phyloP scores from a whole-genome alignment of 345 rosid genomes.

The Eucalyptus cladocalyx region DNA sequence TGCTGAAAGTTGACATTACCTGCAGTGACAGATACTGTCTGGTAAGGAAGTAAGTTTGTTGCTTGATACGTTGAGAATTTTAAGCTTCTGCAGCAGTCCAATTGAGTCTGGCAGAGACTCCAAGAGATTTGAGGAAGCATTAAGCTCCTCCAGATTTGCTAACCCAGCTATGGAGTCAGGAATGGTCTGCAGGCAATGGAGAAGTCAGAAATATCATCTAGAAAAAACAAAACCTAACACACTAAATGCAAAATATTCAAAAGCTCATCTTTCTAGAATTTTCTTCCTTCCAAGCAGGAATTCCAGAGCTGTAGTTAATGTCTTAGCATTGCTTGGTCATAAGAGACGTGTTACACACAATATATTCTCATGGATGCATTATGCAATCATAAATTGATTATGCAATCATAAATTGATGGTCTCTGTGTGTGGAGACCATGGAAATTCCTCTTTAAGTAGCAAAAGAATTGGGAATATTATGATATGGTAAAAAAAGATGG shows the following conservation, averaged over 20 bases:
- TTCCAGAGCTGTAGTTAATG: background rate
- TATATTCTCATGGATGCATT: background rate
- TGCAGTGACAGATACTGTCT: slow-evolving; percentile 66
- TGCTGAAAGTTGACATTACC: slow-evolving; percentile 21
- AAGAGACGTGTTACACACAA: background rate
- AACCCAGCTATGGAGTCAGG: slow-evolving; percentile 93
- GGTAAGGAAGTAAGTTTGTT: slow-evolving; percentile 72
- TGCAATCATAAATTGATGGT: background rate
- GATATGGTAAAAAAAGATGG: background rate
- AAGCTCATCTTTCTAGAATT: background rate
- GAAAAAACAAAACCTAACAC: background rate
- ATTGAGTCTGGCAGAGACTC: slow-evolving; percentile 74
- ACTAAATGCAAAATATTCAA: background rate
- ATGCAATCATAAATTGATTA: background rate
- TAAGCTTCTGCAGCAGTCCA: slow-evolving; percentile 58
- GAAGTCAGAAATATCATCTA: background rate
- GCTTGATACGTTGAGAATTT: slow-evolving; percentile 54
- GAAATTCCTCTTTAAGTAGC: background rate
- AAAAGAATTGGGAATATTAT: background rate
- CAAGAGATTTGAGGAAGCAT: slow-evolving; percentile 63
- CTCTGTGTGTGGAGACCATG: background rate
- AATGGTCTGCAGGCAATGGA: slow-evolving; percentile 27
- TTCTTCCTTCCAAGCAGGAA: background rate
- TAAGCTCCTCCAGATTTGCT: slow-evolving; percentile 62
- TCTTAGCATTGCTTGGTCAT: background rate